These are phyloP conservation scores for Nasturtium officinale DNA, from an alignment of 345 rosid genomes.

Conservation along the genomic window DNA sequence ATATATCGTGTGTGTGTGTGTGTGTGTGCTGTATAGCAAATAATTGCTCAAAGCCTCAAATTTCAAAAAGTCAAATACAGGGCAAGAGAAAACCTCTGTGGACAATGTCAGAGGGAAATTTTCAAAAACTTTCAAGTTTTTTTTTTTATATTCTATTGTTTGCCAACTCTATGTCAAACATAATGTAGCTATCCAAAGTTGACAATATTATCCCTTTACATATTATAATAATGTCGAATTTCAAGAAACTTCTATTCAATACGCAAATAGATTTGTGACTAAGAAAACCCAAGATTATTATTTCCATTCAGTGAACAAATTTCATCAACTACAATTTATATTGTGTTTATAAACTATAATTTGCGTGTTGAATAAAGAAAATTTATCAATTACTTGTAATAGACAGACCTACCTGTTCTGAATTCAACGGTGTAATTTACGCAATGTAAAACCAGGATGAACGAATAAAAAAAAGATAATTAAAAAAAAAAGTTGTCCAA, in stretches of 20 bases:
- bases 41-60: constrained; percentile 14
- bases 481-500: too few relatives aligned
- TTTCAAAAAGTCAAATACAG: neutral
- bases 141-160: neutral
- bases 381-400: too few relatives aligned
- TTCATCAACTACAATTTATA: too few relatives aligned
- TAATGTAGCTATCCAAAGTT: constrained; percentile 17
- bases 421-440: too few relatives aligned
- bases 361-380: too few relatives aligned
- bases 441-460: too few relatives aligned
- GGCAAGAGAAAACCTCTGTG: neutral
- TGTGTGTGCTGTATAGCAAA: neutral
- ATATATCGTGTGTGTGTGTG: too few relatives aligned
- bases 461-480: neutral
- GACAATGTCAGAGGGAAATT: constrained; percentile 12
- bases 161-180: constrained; percentile 16
- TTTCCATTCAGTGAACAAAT: too few relatives aligned
- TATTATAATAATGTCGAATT: neutral
- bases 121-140: neutral
- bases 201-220: constrained; percentile 12
- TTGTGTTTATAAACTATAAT: too few relatives aligned
- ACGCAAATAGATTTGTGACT: neutral
- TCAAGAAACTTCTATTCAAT: neutral
- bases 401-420: too few relatives aligned
- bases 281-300: too few relatives aligned